phyloP scores from a whole-genome alignment of 768 basidiomycete species.

The Pleurotus ostreatus region DNA sequence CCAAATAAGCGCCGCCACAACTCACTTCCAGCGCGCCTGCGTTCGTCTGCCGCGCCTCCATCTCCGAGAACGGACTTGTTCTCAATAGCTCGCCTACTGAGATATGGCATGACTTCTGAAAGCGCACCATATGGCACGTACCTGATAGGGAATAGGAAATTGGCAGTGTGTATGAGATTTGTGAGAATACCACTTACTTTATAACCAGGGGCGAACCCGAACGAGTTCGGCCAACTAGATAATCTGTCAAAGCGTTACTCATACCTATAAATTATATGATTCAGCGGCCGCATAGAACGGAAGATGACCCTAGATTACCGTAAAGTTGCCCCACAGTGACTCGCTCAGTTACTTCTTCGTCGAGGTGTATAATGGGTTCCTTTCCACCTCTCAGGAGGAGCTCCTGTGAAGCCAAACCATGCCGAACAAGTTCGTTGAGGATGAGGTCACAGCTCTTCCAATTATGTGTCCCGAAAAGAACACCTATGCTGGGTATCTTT shows the following conservation, averaged over 20 bases:
- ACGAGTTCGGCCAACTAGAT: slow-evolving; percentile 53
- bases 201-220: slow-evolving; percentile 64
- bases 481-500: slow-evolving; percentile 36
- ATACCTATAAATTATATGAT: slow-evolving; percentile 51
- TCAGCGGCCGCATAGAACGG: no score
- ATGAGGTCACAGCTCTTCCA: slow-evolving; percentile 62
- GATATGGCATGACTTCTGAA: slow-evolving; percentile 83
- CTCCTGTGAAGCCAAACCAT: slow-evolving; percentile 44
- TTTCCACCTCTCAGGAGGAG: slow-evolving; percentile 10
- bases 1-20: slow-evolving; percentile 43
- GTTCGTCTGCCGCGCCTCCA: slow-evolving; percentile 61
- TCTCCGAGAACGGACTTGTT: slow-evolving; percentile 84
- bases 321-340: slow-evolving; percentile 80
- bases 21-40: slow-evolving; percentile 48
- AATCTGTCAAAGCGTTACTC: slow-evolving; percentile 77
- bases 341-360: slow-evolving; percentile 55
- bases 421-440: slow-evolving; percentile 51
- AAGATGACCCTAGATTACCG: slow-evolving; percentile 37
- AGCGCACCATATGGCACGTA: slow-evolving; percentile 77
- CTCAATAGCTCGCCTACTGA: slow-evolving; percentile 85
- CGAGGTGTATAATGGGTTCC: slow-evolving; percentile 34
- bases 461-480: slow-evolving; percentile 89
- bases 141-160: slow-evolving; percentile 20
- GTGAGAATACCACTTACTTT: slow-evolving; percentile 45
- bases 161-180: background rate